Evolutionary conservation across 1,139 yeast species (phyloP).

Genomic region (Sugiyamaella neomexicana): DNA sequence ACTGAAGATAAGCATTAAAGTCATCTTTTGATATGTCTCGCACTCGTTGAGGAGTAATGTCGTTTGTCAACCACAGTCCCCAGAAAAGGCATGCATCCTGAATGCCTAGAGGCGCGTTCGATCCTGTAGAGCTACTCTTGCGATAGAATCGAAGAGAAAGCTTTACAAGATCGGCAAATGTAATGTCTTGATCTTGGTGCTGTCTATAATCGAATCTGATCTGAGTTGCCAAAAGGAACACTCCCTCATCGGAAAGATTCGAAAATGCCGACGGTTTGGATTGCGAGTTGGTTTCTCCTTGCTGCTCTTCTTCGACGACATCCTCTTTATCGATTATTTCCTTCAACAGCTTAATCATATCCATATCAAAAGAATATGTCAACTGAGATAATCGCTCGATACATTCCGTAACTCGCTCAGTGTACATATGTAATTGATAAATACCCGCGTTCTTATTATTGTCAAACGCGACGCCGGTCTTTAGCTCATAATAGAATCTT

Average conservation of each 20-base stretch:
- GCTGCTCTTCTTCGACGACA: neutral
- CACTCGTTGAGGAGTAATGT: slow-evolving; percentile 38
- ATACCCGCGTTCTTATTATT: slow-evolving; percentile 24
- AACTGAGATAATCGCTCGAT: slow-evolving; percentile 54
- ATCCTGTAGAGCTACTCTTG: slow-evolving; percentile 32
- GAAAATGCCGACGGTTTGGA: slow-evolving; percentile 25
- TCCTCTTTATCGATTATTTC: slow-evolving; percentile 28
- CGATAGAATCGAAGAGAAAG: slow-evolving; percentile 27
- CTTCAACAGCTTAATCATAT: slow-evolving; percentile 47
- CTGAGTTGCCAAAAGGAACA: slow-evolving; percentile 39
- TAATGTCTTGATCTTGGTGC: neutral
- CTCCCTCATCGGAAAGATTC: slow-evolving; percentile 37
- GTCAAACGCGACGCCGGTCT: slow-evolving; percentile 30
- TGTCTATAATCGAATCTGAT: slow-evolving; percentile 31
- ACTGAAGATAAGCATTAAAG: slow-evolving; percentile 49
- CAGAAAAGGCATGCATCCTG: slow-evolving; percentile 47
- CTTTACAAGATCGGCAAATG: slow-evolving; percentile 29
- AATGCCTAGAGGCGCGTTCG: slow-evolving; percentile 42
- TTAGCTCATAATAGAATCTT: slow-evolving; percentile 37
- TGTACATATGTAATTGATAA: slow-evolving; percentile 30
- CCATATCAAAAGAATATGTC: slow-evolving; percentile 63
- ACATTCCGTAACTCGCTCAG: slow-evolving; percentile 38
- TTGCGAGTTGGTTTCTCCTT: slow-evolving; percentile 18
- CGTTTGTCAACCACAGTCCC: slow-evolving; percentile 45
- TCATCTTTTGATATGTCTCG: slow-evolving; percentile 31